Evolutionary conservation across 352 stramenopile genomes (phyloP), one percentile per base, ranked within the genome.

Genomic region (Phytophthora europaea): DNA sequence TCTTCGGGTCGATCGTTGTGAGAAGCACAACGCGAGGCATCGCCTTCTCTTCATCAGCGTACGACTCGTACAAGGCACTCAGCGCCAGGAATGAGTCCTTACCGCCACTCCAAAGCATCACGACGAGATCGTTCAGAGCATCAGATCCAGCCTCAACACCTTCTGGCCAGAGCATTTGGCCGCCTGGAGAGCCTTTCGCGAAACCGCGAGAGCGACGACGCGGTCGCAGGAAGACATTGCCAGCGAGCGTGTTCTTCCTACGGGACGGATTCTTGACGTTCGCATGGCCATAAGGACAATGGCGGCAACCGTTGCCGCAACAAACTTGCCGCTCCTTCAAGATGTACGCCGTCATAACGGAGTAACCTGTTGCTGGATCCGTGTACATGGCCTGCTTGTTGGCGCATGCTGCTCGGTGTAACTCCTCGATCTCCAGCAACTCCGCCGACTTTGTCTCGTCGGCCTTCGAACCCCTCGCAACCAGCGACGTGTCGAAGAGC

Each of bases 41-140:
- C 3, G 70, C 68, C 63, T 85, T 78, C 7, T 81, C 65, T 6
- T 68, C 36, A 2, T 34, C 20, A 3, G 77, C 79, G 22, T 83
- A 87, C 9, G 38, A 50, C 15, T 70, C 68, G 23, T 87, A 89
- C 63, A 86, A 60, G 9, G 69, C 57, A 23, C 68, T 76, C 12
- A 97, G 81, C 4, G 93, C 78, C 26, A 98, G 71, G 64, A 97
- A 96, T 0, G 91, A 97, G 80, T 98, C 93, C 54, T 98, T 98
- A 26, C 93, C 93, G 22, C 93, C 93, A 63, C 82, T 94, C 78
- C 91, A 97, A 68, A 97, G 97, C 33, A 97, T 72, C 13, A 98
- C 85, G 23, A 94, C 83, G 22, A 95, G 76, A 13, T 91, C 77
- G 8, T 72, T 61, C 9, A 62, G n/a, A n/a, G 31, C 45, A 15